Conservation (phyloP, 805 yeast species). For the Starmerella geochares region DNA sequence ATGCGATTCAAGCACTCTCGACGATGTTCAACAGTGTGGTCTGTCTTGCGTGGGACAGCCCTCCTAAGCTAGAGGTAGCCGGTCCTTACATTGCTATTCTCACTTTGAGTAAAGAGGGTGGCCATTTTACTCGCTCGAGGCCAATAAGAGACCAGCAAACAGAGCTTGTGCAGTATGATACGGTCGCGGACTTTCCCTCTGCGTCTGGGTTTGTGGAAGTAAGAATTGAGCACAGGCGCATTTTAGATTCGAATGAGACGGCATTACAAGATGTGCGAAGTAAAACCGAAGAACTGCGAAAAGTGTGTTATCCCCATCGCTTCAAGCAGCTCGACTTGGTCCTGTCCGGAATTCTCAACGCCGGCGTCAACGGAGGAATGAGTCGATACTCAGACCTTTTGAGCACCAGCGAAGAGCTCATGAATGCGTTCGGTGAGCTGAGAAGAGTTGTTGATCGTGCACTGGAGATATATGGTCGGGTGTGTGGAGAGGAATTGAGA, state of each 20-base stretch:
- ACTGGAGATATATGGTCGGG: background rate
- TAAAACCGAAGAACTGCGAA: background rate
- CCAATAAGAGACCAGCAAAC: background rate
- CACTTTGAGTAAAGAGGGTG: background rate
- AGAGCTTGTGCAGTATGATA: background rate
- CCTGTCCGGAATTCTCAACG: background rate
- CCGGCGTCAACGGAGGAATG: conserved; percentile 2
- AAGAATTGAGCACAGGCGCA: background rate
- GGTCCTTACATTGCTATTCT: background rate
- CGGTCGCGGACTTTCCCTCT: background rate
- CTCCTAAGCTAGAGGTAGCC: background rate
- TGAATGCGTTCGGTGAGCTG: background rate
- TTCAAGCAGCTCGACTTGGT: conserved; percentile 1
- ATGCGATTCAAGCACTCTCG: background rate
- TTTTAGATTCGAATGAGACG: background rate
- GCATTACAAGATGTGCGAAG: background rate
- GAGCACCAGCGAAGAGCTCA: background rate
- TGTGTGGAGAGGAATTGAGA: background rate
- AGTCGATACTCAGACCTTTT: background rate
- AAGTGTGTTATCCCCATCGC: background rate
- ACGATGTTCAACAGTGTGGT: background rate
- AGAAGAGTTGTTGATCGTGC: background rate
- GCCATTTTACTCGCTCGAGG: background rate
- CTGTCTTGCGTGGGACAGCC: background rate
- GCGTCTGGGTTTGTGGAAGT: background rate